Evolutionary conservation across 2,329 filamentous ascomycete species (phyloP).

Genomic region (Cladosporium sp.): DNA sequence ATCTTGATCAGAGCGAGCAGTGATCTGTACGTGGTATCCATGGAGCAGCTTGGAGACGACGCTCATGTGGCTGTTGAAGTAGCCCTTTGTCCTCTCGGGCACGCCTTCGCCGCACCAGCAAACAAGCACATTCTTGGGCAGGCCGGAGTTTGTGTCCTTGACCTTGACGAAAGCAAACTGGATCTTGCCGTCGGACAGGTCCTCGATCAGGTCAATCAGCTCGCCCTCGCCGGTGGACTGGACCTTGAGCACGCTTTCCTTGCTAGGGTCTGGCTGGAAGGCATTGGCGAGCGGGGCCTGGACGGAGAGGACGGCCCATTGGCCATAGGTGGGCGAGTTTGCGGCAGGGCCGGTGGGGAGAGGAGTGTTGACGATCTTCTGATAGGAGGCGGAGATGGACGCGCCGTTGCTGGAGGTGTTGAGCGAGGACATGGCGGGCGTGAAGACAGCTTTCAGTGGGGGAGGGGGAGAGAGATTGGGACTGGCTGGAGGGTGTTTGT

Average conservation of each 20-base stretch:
- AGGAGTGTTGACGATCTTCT: constrained; percentile 64
- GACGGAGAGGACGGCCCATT: constrained; percentile 94
- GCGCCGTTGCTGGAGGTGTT: constrained; percentile 56
- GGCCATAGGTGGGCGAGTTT: constrained; percentile 76
- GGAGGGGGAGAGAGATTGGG: background rate
- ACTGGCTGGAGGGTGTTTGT: background rate
- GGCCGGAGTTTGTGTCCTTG: constrained; percentile 85
- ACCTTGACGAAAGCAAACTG: constrained; percentile 97
- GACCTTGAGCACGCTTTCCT: constrained; percentile 94
- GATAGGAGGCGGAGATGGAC: constrained; percentile 59
- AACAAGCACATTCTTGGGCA: constrained; percentile 91
- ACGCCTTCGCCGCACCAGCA: constrained; percentile 98
- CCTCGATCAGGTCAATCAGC: constrained; percentile 83
- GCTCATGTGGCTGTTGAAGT: constrained; percentile 92
- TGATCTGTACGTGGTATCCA: constrained; percentile 96
- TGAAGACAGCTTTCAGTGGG: constrained; percentile 11
- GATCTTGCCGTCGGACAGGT: constrained; percentile 93
- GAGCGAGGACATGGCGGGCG: constrained; percentile 63
- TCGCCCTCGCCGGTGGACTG: constrained; percentile 93
- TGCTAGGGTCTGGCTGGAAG: constrained; percentile 80
- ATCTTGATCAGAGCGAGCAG: constrained; percentile 86
- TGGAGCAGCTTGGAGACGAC: constrained; percentile 90
- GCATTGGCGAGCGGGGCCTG: constrained; percentile 89
- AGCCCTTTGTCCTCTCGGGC: constrained; percentile 96
- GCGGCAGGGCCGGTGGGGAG: constrained; percentile 57